These are phyloP conservation scores for Rosellinia necatrix DNA, from an alignment of 2,329 filamentous ascomycete genomes.

Conservation along the genomic window DNA sequence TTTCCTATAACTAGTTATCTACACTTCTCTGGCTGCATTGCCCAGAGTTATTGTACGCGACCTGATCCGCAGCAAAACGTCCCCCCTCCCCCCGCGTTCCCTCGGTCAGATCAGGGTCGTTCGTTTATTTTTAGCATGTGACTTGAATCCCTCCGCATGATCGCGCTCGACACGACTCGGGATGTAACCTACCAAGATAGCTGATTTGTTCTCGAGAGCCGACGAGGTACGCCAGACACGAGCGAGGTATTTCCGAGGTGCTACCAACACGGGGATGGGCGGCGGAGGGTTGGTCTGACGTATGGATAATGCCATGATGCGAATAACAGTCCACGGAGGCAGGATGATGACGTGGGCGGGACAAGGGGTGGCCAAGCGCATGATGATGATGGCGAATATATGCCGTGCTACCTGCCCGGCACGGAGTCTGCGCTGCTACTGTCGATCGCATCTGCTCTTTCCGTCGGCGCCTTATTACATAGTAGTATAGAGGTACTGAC, in stretches of 20 bases:
- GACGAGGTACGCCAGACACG: neutral
- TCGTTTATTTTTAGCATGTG: no score
- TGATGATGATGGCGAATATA: conserved; percentile 2
- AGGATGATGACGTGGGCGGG: conserved; percentile 8
- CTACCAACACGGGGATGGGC: neutral
- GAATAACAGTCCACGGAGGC: conserved; percentile 1
- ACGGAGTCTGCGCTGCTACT: neutral
- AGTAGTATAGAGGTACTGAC: neutral
- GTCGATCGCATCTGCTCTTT: neutral
- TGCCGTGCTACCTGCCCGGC: neutral
- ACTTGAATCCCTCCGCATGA: no score
- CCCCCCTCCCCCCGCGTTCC: no score
- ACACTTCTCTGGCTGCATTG: no score
- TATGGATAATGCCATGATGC: conserved; percentile 21
- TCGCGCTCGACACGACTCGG: no score
- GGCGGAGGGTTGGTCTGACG: conserved; percentile 11
- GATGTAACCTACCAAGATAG: no score
- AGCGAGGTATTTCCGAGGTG: neutral
- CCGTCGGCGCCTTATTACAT: neutral
- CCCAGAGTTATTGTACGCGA: no score
- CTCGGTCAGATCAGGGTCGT: no score
- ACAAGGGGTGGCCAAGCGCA: conserved; percentile 10
- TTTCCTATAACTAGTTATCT: no score
- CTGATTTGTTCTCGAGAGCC: no score
- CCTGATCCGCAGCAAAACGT: no score